phyloP scores from a whole-genome alignment of 2,329 filamentous ascomycete genomes.

The Rhinocladiella similis region DNA sequence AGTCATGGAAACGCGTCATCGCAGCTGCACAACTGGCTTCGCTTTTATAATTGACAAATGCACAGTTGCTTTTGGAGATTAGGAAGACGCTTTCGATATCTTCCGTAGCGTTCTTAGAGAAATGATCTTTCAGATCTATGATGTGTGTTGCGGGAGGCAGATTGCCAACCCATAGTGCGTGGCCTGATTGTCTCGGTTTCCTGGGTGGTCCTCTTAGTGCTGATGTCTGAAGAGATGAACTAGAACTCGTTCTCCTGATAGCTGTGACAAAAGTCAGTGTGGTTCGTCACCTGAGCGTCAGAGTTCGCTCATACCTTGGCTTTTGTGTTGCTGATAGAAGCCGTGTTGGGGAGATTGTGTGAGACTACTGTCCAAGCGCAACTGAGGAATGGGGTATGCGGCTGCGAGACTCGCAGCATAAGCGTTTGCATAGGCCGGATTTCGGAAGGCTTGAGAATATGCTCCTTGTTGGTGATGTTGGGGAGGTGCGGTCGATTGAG shows the following conservation, averaged over 20 bases:
- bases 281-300: neutral
- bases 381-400: conserved; percentile 23
- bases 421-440: conserved; percentile 3
- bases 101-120: conserved; percentile 72
- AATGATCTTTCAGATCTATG: conserved; percentile 84
- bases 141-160: conserved; percentile 80
- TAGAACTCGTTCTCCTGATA: conserved; percentile 28
- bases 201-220: conserved; percentile 63
- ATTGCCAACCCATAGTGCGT: conserved; percentile 96
- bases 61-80: conserved; percentile 96
- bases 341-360: conserved; percentile 3
- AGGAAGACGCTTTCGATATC: conserved; percentile 87
- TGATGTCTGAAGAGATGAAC: conserved; percentile 32
- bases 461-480: conserved; percentile 15
- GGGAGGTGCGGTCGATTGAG: conserved; percentile 1
- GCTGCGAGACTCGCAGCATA: conserved; percentile 12
- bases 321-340: conserved; percentile 16
- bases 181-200: conserved; percentile 70
- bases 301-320: conserved; percentile 19
- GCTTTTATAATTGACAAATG: conserved; percentile 91
- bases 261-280: conserved; percentile 4
- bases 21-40: conserved; percentile 74
- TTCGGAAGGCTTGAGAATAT: conserved; percentile 12
- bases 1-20: conserved; percentile 85
- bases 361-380: conserved; percentile 21